Base-by-base conservation (phyloP, 306 rosid genomes). In the Quercus ilex region DNA sequence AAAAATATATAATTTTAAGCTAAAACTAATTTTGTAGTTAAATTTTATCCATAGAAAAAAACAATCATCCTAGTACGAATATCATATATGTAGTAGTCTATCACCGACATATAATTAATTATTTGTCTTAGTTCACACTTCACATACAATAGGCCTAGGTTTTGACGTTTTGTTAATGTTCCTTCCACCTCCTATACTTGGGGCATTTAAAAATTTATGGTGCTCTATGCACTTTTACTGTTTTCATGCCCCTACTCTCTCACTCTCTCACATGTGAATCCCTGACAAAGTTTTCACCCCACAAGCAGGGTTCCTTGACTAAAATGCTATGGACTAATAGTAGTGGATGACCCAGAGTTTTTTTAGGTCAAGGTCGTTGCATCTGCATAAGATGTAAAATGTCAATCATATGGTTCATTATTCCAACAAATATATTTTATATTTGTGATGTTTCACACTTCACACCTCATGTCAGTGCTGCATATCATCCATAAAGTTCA, bases 291-390 rank as follows among this genome's bases (percentile, higher is more conserved):
- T 12, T 59, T 59, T 26, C 4, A 23, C 13, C 33, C 30, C 19
- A 23, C 67, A 4, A 23, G 30, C 6, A 65, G 46, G 41, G 5
- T 65, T 31, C 13, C 25, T 82, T 85, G 90, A 85, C 83, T 65
- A 25, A 23, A 15, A 49, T 10, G 53, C 53, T 0, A 49, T 12
- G 53, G 53, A 72, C 28, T 71, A 72, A 38, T 74, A 38, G n/a
- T 49, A 74, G 85, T 65, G 81, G 73, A 77, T 65, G 80, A 85
- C 70, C 74, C 2, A 30, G 20, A 51, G 46, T 41, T 41, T 41
- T 41, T 65, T 46, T 64, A 78, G 71, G 79, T 76, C 83, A 74
- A 62, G 55, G 74, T 62, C 74, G 3, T 73, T 19, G 73, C 79
- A 59, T 81, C 69, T 52, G 76, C 78, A 75, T 56, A 71, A 78